Conservation (phyloP, 345 rosid genomes). For the Punica granatum region DNA sequence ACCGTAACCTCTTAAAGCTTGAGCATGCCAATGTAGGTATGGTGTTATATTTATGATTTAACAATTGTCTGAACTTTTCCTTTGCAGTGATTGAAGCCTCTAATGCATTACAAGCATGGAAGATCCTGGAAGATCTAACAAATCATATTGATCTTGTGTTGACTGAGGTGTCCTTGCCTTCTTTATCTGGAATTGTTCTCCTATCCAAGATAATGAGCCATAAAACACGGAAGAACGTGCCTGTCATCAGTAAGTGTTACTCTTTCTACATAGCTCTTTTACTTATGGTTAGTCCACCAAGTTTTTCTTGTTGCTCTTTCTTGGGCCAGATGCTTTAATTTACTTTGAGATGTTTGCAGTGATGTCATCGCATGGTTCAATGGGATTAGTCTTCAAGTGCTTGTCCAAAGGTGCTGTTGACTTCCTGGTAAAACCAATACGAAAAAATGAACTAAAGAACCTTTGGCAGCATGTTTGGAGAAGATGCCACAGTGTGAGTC, state of each 20-base stretch:
- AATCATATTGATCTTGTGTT: slow-evolving; percentile 64
- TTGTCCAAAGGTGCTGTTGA: slow-evolving; percentile 85
- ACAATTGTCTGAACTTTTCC: background rate
- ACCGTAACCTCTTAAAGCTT: background rate
- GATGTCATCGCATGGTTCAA: slow-evolving; percentile 80
- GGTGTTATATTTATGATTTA: background rate
- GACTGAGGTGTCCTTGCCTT: slow-evolving; percentile 76
- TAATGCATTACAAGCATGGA: slow-evolving; percentile 70
- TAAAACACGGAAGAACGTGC: slow-evolving; percentile 52
- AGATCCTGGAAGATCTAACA: slow-evolving; percentile 43
- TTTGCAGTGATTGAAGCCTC: slow-evolving; percentile 49
- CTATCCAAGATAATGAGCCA: slow-evolving; percentile 71
- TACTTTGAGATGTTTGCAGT: slow-evolving; percentile 34
- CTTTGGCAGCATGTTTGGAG: slow-evolving; percentile 91
- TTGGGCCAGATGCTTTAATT: background rate
- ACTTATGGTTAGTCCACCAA: background rate
- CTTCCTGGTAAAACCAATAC: slow-evolving; percentile 72
- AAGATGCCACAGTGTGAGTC: slow-evolving; percentile 71
- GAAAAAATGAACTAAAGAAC: slow-evolving; percentile 79
- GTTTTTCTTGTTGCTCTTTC: background rate
- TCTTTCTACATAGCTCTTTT: background rate
- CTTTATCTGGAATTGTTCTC: slow-evolving; percentile 59
- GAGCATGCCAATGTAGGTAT: background rate
- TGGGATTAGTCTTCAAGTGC: slow-evolving; percentile 75
- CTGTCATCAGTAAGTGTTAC: slow-evolving; percentile 51